Evolutionary conservation across 495 filamentous ascomycete species (phyloP).

Genomic region (Neurospora hispaniola): DNA sequence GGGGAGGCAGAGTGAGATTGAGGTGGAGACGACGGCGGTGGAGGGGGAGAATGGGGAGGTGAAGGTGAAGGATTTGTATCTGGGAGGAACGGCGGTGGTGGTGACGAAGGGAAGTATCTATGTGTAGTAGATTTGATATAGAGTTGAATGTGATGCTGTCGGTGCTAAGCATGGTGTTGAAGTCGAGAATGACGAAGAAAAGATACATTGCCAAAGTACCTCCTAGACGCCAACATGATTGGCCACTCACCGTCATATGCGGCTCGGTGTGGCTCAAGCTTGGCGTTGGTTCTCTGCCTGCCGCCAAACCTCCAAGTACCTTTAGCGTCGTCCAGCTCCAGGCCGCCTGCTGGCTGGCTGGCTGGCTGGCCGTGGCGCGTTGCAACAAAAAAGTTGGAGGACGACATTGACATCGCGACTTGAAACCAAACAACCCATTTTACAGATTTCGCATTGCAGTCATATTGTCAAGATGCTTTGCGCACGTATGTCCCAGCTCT

Average conservation of each 20-base stretch:
- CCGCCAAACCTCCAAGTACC: neutral
- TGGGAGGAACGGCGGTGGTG: slow-evolving; percentile 47
- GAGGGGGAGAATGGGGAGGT: slow-evolving; percentile 25
- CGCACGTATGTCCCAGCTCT: slow-evolving; percentile 42
- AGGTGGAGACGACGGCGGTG: slow-evolving; percentile 27
- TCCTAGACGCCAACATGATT: neutral
- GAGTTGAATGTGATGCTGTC: neutral
- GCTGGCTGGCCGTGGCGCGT: neutral
- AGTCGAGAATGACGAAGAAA: neutral
- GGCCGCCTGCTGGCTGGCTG: neutral
- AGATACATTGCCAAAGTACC: neutral
- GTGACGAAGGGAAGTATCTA: slow-evolving; percentile 42
- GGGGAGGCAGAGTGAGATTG: slow-evolving; percentile 52
- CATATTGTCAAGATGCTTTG: slow-evolving; percentile 49
- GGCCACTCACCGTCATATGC: neutral
- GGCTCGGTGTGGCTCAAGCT: neutral
- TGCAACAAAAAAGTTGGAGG: slow-evolving; percentile 16
- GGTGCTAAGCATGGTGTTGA: neutral
- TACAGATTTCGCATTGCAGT: neutral
- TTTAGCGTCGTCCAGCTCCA: neutral
- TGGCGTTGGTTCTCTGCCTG: neutral
- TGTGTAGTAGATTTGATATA: neutral
- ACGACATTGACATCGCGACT: neutral
- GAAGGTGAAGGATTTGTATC: slow-evolving; percentile 36
- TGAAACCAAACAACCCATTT: neutral